Conservation (phyloP, 2,329 filamentous ascomycete species). For the Phialemonium atrogriseum region DNA sequence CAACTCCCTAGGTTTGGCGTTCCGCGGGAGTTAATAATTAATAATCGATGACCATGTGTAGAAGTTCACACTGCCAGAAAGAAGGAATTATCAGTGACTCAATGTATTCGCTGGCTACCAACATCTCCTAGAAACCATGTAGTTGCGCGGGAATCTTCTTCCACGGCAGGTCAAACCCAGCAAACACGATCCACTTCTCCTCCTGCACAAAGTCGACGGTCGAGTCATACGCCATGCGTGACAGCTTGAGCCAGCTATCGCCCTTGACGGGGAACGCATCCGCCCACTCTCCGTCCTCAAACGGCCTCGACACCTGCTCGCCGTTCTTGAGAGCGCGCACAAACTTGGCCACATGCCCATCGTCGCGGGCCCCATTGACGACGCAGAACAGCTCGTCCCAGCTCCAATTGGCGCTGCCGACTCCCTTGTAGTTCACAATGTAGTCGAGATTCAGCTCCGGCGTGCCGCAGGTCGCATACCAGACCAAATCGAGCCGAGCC, state of each 20-base stretch:
- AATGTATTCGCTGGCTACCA: too few species aligned
- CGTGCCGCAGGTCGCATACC: conserved; percentile 52
- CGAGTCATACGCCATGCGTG: conserved; percentile 12
- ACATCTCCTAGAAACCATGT: too few species aligned
- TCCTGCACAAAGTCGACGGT: too few species aligned
- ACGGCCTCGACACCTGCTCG: conserved; percentile 11
- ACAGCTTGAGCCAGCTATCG: conserved; percentile 17
- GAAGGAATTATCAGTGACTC: too few species aligned
- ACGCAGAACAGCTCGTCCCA: conserved; percentile 19
- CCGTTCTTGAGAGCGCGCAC: conserved; percentile 24
- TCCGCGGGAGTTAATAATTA: too few species aligned
- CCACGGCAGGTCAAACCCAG: too few species aligned
- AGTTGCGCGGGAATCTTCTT: too few species aligned
- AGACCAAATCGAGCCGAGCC: conserved; percentile 49
- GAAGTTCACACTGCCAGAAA: too few species aligned
- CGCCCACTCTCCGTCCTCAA: conserved; percentile 9
- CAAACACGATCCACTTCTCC: too few species aligned
- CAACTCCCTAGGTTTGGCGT: too few species aligned
- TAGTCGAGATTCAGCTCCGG: conserved; percentile 24
- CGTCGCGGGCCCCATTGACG: conserved; percentile 18
- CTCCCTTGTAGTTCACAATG: conserved; percentile 11
- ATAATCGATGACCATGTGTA: too few species aligned
- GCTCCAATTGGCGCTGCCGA: conserved; percentile 9
- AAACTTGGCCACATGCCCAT: conserved; percentile 26
- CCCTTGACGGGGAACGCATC: conserved; percentile 12